Percentiles rank a stretch among this genome's conserved stretches.
Evolutionary conservation across 371 early-diverging fungal genomes (phyloP).

Genomic region (Fennellomyces sp.): DNA sequence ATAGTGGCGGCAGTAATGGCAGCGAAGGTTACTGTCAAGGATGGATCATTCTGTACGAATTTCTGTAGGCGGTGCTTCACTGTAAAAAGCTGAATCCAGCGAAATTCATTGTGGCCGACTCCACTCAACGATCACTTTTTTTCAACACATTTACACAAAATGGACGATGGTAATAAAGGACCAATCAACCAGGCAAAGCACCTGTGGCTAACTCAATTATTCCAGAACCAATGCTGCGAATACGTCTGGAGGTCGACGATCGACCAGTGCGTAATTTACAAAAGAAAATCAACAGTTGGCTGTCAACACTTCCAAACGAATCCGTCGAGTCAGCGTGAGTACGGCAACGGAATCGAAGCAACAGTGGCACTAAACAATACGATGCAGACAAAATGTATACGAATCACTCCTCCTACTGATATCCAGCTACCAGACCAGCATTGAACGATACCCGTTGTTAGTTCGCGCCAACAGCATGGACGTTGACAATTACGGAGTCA

Average conservation of each 20-base stretch:
- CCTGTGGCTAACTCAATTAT: background rate
- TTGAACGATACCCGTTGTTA: slow-evolving; percentile 39
- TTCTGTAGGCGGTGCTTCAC: too few relatives aligned
- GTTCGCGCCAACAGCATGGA: slow-evolving; percentile 54
- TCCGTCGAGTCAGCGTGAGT: slow-evolving; percentile 37
- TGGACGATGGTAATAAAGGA: slow-evolving; percentile 2
- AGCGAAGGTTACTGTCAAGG: too few relatives aligned
- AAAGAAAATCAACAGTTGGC: slow-evolving; percentile 32
- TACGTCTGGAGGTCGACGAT: slow-evolving; percentile 48
- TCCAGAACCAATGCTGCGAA: slow-evolving; percentile 32
- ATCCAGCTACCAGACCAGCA: slow-evolving; percentile 37
- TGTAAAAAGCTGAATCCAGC: too few relatives aligned
- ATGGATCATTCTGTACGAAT: too few relatives aligned
- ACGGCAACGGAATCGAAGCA: too few relatives aligned
- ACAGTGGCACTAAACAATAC: too few relatives aligned
- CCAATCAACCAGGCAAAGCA: too few relatives aligned
- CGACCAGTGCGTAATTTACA: slow-evolving; percentile 35
- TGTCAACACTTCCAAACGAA: slow-evolving; percentile 27
- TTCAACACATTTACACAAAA: too few relatives aligned
- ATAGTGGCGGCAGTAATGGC: too few relatives aligned
- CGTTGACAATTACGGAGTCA: slow-evolving; percentile 40
- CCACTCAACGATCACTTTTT: too few relatives aligned
- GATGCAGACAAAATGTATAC: slow-evolving; percentile 31
- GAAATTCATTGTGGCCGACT: too few relatives aligned
- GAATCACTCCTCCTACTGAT: slow-evolving; percentile 38